phyloP scores from a whole-genome alignment of 2,329 filamentous ascomycete genomes.

The Fusarium sp. region DNA sequence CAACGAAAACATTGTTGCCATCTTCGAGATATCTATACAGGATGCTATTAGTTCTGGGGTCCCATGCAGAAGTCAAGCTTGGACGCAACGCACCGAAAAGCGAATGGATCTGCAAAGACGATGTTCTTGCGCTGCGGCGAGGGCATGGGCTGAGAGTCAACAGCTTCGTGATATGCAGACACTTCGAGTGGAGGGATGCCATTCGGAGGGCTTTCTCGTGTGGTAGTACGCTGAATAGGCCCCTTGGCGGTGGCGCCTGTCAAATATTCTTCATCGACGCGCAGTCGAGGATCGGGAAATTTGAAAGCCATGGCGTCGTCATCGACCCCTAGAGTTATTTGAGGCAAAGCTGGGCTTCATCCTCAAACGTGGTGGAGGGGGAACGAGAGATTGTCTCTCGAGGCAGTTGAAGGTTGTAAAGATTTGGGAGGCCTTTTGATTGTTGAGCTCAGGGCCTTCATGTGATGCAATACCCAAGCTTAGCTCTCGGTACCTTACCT shows the following conservation, averaged over 20 bases:
- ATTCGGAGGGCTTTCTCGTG: constrained; percentile 41
- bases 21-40: constrained; percentile 79
- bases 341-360: constrained; percentile 42
- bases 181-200: constrained; percentile 35
- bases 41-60: constrained; percentile 17
- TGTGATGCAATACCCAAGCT: constrained; percentile 47
- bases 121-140: constrained; percentile 55
- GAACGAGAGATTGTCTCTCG: constrained; percentile 29
- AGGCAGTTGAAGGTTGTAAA: constrained; percentile 11
- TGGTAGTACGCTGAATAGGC: constrained; percentile 36
- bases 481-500: constrained; percentile 38
- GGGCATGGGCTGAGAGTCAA: constrained; percentile 23
- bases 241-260: constrained; percentile 31
- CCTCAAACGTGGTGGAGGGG: constrained; percentile 33
- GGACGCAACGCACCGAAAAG: constrained; percentile 59
- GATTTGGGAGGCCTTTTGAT: constrained; percentile 27
- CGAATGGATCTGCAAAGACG: constrained; percentile 69
- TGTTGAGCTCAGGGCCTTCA: constrained; percentile 37
- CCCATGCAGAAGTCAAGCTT: background rate
- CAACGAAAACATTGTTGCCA: constrained; percentile 78
- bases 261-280: constrained; percentile 45
- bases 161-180: constrained; percentile 30
- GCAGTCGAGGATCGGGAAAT: constrained; percentile 47
- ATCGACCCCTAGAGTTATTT: constrained; percentile 41
- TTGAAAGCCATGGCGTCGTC: constrained; percentile 55